These are phyloP conservation scores for Ceratocystiopsis brevicomis DNA, from an alignment of 2,329 filamentous ascomycete species.

Conservation along the genomic window DNA sequence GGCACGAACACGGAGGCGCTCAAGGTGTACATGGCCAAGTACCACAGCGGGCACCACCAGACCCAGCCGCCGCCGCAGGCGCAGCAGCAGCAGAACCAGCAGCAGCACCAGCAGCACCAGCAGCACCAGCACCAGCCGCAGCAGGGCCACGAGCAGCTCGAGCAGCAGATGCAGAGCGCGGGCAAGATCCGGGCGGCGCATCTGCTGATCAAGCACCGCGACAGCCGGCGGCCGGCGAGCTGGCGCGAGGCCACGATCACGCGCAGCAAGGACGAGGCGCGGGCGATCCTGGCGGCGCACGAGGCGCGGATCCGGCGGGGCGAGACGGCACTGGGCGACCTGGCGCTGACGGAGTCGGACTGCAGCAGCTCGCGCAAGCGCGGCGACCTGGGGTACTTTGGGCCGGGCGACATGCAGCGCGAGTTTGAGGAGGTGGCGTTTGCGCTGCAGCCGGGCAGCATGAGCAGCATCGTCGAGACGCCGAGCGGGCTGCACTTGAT, in stretches of 20 bases:
- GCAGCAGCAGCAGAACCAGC: constrained; percentile 7
- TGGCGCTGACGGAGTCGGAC: constrained; percentile 79
- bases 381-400: constrained; percentile 90
- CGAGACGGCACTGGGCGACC: constrained; percentile 51
- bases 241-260: constrained; percentile 88
- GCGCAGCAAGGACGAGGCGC: constrained; percentile 71
- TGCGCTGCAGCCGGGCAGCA: constrained; percentile 65
- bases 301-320: constrained; percentile 59
- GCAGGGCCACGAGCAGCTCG: constrained; percentile 1
- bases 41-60: constrained; percentile 46
- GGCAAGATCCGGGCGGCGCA: constrained; percentile 90
- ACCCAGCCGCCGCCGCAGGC: constrained; percentile 9
- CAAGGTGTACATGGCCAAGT: constrained; percentile 79
- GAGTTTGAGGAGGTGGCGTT: constrained; percentile 96
- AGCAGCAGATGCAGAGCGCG: constrained; percentile 11
- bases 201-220: constrained; percentile 80
- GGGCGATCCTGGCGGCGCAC: constrained; percentile 54
- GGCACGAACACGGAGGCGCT: constrained; percentile 82
- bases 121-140: constrained; percentile 8
- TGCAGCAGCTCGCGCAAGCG: constrained; percentile 89
- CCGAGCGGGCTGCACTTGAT: constrained; percentile 92
- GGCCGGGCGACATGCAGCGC: constrained; percentile 90
- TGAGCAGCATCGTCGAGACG: constrained; percentile 77
- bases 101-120: neutral
- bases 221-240: constrained; percentile 73